Evolutionary conservation across 192 early-diverging fungal genomes (phyloP).

Genomic region (Backusella liffmaniae): DNA sequence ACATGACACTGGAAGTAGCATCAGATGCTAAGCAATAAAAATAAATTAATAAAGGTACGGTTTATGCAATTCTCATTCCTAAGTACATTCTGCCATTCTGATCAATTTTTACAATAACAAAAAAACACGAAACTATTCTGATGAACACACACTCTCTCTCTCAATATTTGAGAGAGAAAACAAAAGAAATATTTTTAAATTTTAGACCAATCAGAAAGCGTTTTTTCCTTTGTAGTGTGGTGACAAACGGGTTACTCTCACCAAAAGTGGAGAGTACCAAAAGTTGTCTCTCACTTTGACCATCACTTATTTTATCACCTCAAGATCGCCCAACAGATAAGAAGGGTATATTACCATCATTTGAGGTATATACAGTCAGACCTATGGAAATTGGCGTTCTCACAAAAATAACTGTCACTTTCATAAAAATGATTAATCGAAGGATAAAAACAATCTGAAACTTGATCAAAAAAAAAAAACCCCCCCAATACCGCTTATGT

Average conservation of each 20-base stretch:
- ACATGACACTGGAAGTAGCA: background rate
- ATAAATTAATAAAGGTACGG: background rate
- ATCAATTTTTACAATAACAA: background rate
- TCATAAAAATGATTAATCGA: no score
- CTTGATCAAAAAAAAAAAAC: no score
- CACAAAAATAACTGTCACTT: no score
- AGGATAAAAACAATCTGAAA: no score
- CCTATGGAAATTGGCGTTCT: no score
- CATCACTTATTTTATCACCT: no score
- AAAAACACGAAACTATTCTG: background rate
- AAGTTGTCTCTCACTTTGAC: no score
- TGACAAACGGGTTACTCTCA: background rate
- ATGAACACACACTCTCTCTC: background rate
- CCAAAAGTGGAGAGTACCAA: no score
- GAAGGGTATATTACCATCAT: no score
- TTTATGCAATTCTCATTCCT: background rate
- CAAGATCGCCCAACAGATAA: no score
- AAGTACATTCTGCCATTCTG: constrained; percentile 1
- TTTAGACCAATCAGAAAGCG: background rate
- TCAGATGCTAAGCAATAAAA: background rate
- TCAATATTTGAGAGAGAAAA: background rate
- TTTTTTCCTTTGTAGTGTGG: background rate
- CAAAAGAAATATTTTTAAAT: background rate
- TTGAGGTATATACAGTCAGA: background rate
- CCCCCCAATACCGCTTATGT: no score